These are phyloP conservation scores for Salvia miltiorrhiza DNA, from an alignment of 257 asterid species.

Conservation along the genomic window DNA sequence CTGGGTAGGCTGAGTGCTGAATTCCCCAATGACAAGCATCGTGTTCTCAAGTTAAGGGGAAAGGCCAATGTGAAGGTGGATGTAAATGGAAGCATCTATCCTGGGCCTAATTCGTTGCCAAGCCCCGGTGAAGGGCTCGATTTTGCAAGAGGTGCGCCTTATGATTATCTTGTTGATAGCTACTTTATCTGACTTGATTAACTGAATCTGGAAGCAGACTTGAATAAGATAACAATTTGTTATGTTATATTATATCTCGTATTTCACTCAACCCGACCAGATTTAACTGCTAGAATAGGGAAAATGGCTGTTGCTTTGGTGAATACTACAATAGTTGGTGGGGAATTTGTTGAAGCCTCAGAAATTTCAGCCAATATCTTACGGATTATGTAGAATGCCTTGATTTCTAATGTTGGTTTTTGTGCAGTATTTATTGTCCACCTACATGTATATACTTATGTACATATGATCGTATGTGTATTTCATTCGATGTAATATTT, in stretches of 20 bases:
- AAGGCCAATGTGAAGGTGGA: constrained; percentile 30
- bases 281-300: constrained; percentile 27
- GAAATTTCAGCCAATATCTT: background rate
- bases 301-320: constrained; percentile 14
- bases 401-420: background rate
- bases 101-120: constrained; percentile 17
- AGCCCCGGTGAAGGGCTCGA: constrained; percentile 38
- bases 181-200: constrained; percentile 47
- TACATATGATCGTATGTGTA: too few relatives aligned
- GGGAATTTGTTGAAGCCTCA: constrained; percentile 2
- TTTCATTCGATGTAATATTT: too few relatives aligned
- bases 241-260: background rate
- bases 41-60: constrained; percentile 39
- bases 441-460: too few relatives aligned
- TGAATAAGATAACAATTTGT: constrained; percentile 1
- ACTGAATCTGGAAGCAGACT: background rate
- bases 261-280: constrained; percentile 3
- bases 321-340: constrained; percentile 8
- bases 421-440: too few relatives aligned
- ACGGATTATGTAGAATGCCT: background rate
- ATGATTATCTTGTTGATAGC: constrained; percentile 55
- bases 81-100: constrained; percentile 15
- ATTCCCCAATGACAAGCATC: constrained; percentile 50
- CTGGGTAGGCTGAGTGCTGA: constrained; percentile 71
- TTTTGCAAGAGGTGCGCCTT: constrained; percentile 29